These are phyloP conservation scores for Pythium graminicola DNA, from an alignment of 352 stramenopile genomes.

Conservation along the genomic window DNA sequence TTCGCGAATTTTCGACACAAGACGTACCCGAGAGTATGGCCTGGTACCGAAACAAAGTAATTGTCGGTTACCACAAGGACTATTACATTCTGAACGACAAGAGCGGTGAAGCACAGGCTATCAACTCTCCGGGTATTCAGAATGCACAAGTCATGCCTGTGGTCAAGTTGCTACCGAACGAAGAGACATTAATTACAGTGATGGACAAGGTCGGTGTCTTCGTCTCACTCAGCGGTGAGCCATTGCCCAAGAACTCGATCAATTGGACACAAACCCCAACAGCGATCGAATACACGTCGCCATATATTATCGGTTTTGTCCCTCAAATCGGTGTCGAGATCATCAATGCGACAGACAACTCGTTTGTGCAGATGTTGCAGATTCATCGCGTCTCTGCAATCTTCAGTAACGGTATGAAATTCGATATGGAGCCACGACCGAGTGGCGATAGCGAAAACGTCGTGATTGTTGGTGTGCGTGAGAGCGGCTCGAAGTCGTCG, in stretches of 20 bases:
- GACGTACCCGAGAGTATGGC: slow-evolving; percentile 71
- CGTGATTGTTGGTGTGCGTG: slow-evolving; percentile 64
- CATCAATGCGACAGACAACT: slow-evolving; percentile 62
- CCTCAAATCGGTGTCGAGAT: slow-evolving; percentile 78
- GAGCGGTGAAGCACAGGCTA: slow-evolving; percentile 55
- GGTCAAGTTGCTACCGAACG: slow-evolving; percentile 79
- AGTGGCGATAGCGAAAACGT: slow-evolving; percentile 73
- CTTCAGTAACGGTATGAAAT: slow-evolving; percentile 89
- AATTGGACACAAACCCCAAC: slow-evolving; percentile 72
- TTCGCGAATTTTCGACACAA: slow-evolving; percentile 70
- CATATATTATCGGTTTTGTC: slow-evolving; percentile 72
- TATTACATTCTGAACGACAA: slow-evolving; percentile 84
- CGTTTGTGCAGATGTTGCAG: slow-evolving; percentile 67
- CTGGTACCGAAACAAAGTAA: slow-evolving; percentile 88
- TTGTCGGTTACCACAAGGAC: slow-evolving; percentile 66
- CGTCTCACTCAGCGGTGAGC: slow-evolving; percentile 71
- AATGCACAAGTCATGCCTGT: slow-evolving; percentile 60
- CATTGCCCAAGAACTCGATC: slow-evolving; percentile 74
- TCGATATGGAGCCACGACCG: slow-evolving; percentile 78
- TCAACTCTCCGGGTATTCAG: slow-evolving; percentile 67
- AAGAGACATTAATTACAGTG: slow-evolving; percentile 75
- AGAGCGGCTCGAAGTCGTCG: slow-evolving; percentile 55
- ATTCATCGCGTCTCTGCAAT: slow-evolving; percentile 59
- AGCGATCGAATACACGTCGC: slow-evolving; percentile 70
- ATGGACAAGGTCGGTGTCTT: slow-evolving; percentile 83